Evolutionary conservation across 2,329 filamentous ascomycete species (phyloP).

Genomic region (Blastomyces parvus): DNA sequence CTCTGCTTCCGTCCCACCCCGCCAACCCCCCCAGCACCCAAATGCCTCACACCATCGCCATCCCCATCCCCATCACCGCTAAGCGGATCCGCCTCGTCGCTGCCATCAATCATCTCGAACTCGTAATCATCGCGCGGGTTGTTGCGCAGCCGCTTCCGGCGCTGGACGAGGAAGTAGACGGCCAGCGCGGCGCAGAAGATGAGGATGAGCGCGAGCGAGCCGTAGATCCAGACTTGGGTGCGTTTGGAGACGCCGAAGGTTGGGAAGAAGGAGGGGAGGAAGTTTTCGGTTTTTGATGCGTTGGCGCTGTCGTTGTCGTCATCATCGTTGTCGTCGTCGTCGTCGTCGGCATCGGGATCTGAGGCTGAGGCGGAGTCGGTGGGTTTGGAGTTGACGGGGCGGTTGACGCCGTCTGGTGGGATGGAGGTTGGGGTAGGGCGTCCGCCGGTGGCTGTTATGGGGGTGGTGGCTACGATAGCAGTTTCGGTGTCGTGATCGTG

Average conservation of each 20-base stretch:
- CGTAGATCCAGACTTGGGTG: constrained; percentile 91
- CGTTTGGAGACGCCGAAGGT: constrained; percentile 80
- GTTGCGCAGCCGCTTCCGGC: constrained; percentile 65
- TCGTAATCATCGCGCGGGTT: constrained; percentile 76
- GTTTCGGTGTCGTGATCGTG: constrained; percentile 69
- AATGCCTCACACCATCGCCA: constrained; percentile 23
- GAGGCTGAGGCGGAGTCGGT: constrained; percentile 20
- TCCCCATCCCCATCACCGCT: constrained; percentile 24
- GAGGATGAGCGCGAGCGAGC: constrained; percentile 71
- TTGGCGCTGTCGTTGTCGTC: too few species aligned
- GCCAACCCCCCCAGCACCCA: constrained; percentile 22
- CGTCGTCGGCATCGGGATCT: constrained; percentile 18
- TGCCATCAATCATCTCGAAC: constrained; percentile 83
- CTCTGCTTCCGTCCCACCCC: constrained; percentile 41
- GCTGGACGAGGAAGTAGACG: constrained; percentile 71
- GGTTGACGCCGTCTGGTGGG: constrained; percentile 56
- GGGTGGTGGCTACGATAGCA: constrained; percentile 45
- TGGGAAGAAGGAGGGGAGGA: constrained; percentile 77
- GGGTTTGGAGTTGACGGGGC: constrained; percentile 54
- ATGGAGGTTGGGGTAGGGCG: constrained; percentile 38
- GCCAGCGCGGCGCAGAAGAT: constrained; percentile 73
- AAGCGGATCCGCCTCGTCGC: constrained; percentile 53
- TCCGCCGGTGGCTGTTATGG: constrained; percentile 55
- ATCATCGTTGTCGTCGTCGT: too few species aligned
- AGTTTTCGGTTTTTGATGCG: constrained; percentile 31